Conservation (phyloP, 495 filamentous ascomycete genomes). For the Thozetella sp. region DNA sequence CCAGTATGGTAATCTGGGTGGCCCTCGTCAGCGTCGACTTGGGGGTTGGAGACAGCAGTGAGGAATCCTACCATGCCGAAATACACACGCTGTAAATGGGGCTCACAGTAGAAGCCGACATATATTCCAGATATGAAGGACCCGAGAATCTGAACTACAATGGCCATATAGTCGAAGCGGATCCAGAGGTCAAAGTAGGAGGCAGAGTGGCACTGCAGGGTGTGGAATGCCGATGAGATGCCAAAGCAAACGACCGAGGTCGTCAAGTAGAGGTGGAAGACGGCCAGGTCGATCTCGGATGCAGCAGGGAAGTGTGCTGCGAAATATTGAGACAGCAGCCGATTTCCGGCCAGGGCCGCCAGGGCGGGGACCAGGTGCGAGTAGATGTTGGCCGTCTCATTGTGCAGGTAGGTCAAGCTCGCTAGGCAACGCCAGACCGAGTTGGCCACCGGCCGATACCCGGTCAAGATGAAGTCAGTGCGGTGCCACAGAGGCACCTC, state of each 20-base stretch:
- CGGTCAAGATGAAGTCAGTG: constrained; percentile 59
- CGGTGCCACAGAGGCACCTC: background rate
- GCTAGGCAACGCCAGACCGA: constrained; percentile 66
- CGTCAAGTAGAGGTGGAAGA: constrained; percentile 43
- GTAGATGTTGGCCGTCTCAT: constrained; percentile 48
- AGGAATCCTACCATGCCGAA: constrained; percentile 65
- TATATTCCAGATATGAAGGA: constrained; percentile 53
- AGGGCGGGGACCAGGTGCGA: constrained; percentile 40
- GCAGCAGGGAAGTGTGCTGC: constrained; percentile 27
- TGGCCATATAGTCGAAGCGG: constrained; percentile 49
- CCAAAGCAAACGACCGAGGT: constrained; percentile 38
- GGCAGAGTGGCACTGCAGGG: constrained; percentile 49
- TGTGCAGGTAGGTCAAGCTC: constrained; percentile 57
- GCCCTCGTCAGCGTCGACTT: background rate
- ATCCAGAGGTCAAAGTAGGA: constrained; percentile 38
- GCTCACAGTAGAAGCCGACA: constrained; percentile 49
- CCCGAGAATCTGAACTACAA: constrained; percentile 46
- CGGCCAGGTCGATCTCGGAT: constrained; percentile 26
- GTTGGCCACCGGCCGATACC: constrained; percentile 68
- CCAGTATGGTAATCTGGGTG: constrained; percentile 65
- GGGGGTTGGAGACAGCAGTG: background rate
- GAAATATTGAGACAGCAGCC: constrained; percentile 28
- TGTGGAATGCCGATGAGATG: constrained; percentile 46
- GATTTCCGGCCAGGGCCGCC: constrained; percentile 21
- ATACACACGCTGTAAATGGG: constrained; percentile 58